phyloP scores from a whole-genome alignment of 805 yeast species.

The Yarrowia hollandica region DNA sequence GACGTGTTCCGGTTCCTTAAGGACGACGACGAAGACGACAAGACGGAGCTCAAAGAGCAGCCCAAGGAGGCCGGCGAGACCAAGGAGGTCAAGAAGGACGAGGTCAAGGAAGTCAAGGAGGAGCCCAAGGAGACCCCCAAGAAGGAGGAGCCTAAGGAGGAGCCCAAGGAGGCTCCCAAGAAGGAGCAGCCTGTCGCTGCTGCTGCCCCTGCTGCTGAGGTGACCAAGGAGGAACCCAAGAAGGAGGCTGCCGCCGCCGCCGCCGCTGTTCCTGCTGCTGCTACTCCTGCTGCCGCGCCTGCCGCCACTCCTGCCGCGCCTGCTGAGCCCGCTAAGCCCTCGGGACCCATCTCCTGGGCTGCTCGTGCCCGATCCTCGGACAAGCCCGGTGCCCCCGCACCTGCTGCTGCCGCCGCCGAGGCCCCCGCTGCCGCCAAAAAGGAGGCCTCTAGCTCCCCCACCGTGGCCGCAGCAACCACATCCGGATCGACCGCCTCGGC shows the following conservation, averaged over 20 bases:
- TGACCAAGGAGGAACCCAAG: slow-evolving; percentile 15
- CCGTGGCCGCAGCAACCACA: slow-evolving; percentile 21
- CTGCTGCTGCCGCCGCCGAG: slow-evolving; percentile 28
- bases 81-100: slow-evolving; percentile 8
- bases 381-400: slow-evolving; percentile 20
- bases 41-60: background rate
- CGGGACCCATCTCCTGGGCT: slow-evolving; percentile 39
- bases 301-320: slow-evolving; percentile 15
- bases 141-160: background rate
- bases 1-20: slow-evolving; percentile 44
- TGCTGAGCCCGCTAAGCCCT: slow-evolving; percentile 29
- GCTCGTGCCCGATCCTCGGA: slow-evolving; percentile 35
- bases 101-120: slow-evolving; percentile 1
- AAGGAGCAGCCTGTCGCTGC: background rate
- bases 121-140: background rate
- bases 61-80: background rate
- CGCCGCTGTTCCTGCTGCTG: background rate
- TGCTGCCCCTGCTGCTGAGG: background rate
- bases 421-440: slow-evolving; percentile 31
- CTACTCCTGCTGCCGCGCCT: background rate
- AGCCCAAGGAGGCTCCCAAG: slow-evolving; percentile 7
- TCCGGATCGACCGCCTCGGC: background rate
- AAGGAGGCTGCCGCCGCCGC: background rate
- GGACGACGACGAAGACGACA: slow-evolving; percentile 39
- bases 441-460: slow-evolving; percentile 27